These are phyloP conservation scores for Aspergillus sp. DNA, from an alignment of 2,329 filamentous ascomycete genomes.

Conservation along the genomic window DNA sequence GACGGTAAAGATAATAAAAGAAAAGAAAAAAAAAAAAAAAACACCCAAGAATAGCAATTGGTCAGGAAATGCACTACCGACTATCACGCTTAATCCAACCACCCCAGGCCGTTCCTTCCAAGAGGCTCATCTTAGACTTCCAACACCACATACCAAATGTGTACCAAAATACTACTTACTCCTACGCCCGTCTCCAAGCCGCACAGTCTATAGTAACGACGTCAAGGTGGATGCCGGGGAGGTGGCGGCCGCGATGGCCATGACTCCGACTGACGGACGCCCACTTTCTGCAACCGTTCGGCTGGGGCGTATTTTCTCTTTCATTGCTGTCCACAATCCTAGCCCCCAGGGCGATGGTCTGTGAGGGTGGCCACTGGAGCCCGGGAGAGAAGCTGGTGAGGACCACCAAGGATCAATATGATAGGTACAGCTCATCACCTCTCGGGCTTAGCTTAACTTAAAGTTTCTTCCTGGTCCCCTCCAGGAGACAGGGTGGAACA, in stretches of 20 bases:
- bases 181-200: background rate
- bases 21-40: too few species aligned
- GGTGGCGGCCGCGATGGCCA: background rate
- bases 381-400: background rate
- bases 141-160: too few species aligned
- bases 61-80: too few species aligned
- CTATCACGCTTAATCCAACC: too few species aligned
- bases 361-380: conserved; percentile 2
- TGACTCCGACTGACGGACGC: conserved; percentile 5
- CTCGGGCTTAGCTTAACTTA: conserved; percentile 19
- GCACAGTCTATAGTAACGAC: conserved; percentile 4
- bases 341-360: background rate
- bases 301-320: conserved; percentile 12
- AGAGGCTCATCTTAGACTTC: background rate
- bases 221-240: conserved; percentile 11
- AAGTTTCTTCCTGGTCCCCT: conserved; percentile 11
- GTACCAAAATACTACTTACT: background rate
- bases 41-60: too few species aligned
- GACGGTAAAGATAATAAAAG: too few species aligned
- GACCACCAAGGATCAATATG: conserved; percentile 11
- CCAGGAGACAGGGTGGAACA: background rate
- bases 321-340: background rate
- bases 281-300: conserved; percentile 21
- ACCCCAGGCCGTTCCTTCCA: background rate
- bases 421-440: conserved; percentile 22